phyloP scores from a whole-genome alignment of 129 eudicot genomes.

The Flaveria ramosissima region DNA sequence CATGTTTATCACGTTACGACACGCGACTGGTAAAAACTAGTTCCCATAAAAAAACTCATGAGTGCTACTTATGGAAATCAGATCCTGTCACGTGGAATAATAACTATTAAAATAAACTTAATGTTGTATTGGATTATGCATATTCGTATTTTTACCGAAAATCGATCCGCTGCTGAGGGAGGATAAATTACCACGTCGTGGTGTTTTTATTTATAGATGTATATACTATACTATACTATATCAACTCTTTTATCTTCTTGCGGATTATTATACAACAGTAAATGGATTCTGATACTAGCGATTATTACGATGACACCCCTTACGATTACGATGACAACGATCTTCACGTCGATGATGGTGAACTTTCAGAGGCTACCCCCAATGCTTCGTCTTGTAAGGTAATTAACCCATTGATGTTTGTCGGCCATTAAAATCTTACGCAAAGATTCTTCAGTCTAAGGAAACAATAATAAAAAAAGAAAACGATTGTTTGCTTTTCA shows the following conservation, averaged over 20 bases:
- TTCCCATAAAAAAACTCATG: no score
- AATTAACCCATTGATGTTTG: neutral
- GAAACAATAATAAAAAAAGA: neutral
- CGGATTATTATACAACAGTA: neutral
- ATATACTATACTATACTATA: neutral
- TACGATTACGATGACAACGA: neutral
- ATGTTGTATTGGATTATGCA: no score
- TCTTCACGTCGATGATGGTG: conserved; percentile 1
- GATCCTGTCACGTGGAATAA: no score
- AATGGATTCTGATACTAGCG: conserved; percentile 21
- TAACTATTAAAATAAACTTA: no score
- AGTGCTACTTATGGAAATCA: no score
- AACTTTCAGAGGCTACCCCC: conserved; percentile 6
- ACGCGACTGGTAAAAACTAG: no score
- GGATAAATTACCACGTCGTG: no score
- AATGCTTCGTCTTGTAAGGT: conserved; percentile 33
- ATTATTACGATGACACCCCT: conserved; percentile 21
- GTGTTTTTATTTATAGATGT: no score
- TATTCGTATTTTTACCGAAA: no score
- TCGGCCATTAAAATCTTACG: neutral
- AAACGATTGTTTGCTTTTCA: no score
- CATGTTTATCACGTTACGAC: no score
- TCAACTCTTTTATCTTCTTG: neutral
- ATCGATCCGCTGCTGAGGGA: no score
- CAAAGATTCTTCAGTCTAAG: conserved; percentile 3